These are phyloP conservation scores for Laburnicola sp. DNA, from an alignment of 2,329 filamentous ascomycete genomes.

Conservation along the genomic window DNA sequence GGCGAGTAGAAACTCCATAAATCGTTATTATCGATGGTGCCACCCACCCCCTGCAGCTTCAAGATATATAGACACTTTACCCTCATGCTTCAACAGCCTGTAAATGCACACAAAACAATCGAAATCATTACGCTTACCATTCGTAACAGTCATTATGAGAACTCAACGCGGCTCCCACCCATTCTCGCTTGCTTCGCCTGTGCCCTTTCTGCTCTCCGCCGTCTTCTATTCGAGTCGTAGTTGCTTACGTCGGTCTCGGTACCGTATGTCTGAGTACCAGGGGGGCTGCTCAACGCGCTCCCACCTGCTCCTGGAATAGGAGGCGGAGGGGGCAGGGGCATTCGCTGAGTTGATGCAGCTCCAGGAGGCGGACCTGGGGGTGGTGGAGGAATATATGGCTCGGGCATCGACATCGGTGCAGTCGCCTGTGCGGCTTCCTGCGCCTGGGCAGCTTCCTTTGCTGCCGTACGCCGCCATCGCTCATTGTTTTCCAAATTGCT, in stretches of 20 bases:
- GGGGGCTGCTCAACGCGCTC: conserved; percentile 43
- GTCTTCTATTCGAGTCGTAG: conserved; percentile 45
- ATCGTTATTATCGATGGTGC: background rate
- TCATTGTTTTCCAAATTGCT: conserved; percentile 40
- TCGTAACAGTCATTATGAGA: conserved; percentile 34
- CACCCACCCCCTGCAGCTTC: background rate
- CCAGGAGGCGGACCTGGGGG: conserved; percentile 31
- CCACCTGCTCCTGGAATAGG: conserved; percentile 36
- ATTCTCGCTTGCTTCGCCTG: conserved; percentile 42
- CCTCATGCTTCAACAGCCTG: background rate
- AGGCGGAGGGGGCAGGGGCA: conserved; percentile 39
- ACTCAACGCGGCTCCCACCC: conserved; percentile 46
- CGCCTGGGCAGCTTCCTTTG: conserved; percentile 41
- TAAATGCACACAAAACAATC: conserved; percentile 1
- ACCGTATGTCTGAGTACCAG: conserved; percentile 39
- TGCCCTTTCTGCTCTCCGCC: conserved; percentile 45
- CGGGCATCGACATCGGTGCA: conserved; percentile 23
- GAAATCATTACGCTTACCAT: conserved; percentile 1
- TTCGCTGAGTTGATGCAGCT: conserved; percentile 22
- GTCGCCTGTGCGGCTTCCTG: conserved; percentile 32
- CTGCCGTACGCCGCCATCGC: conserved; percentile 46
- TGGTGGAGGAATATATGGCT: conserved; percentile 29
- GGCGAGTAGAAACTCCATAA: background rate
- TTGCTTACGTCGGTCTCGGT: conserved; percentile 46
- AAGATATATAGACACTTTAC: background rate